Evolutionary conservation across 148 eudicot species (phyloP).

Genomic region (Heliosperma pusillum): DNA sequence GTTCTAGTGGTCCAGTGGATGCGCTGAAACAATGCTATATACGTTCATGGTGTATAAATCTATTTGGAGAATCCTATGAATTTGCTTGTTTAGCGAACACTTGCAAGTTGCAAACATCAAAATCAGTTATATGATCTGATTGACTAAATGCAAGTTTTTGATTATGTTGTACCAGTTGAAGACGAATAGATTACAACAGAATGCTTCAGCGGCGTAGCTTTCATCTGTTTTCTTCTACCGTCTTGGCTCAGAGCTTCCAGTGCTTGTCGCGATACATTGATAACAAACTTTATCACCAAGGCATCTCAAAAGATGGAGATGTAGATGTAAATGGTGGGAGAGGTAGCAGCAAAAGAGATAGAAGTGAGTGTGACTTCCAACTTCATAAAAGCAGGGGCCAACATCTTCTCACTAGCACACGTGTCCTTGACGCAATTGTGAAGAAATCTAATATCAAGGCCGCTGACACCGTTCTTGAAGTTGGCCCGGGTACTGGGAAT

Average conservation of each 20-base stretch:
- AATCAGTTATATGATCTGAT: too few relatives aligned
- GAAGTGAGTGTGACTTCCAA: conserved; percentile 39
- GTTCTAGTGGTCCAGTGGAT: too few relatives aligned
- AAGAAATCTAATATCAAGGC: conserved; percentile 45
- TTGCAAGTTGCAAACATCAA: too few relatives aligned
- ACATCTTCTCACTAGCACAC: conserved; percentile 70
- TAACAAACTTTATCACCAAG: conserved; percentile 22
- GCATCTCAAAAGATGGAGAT: not conserved
- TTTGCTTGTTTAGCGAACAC: too few relatives aligned
- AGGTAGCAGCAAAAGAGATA: conserved; percentile 20
- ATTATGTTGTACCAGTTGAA: conserved; percentile 1
- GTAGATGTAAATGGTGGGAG: conserved; percentile 27
- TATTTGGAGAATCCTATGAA: too few relatives aligned
- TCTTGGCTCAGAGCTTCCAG: conserved; percentile 13
- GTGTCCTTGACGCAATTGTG: conserved; percentile 80
- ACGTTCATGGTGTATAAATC: too few relatives aligned
- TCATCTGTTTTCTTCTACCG: conserved; percentile 14
- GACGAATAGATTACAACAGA: conserved; percentile 9
- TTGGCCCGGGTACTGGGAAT: conserved; percentile 97
- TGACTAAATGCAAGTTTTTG: not conserved
- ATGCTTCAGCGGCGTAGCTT: conserved; percentile 22
- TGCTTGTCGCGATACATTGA: conserved; percentile 19
- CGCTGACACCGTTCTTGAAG: conserved; percentile 80
- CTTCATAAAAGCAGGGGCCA: conserved; percentile 81
- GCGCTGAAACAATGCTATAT: too few relatives aligned